phyloP scores from a whole-genome alignment of 2,329 filamentous ascomycete species.

The Exserohilum rostratum region DNA sequence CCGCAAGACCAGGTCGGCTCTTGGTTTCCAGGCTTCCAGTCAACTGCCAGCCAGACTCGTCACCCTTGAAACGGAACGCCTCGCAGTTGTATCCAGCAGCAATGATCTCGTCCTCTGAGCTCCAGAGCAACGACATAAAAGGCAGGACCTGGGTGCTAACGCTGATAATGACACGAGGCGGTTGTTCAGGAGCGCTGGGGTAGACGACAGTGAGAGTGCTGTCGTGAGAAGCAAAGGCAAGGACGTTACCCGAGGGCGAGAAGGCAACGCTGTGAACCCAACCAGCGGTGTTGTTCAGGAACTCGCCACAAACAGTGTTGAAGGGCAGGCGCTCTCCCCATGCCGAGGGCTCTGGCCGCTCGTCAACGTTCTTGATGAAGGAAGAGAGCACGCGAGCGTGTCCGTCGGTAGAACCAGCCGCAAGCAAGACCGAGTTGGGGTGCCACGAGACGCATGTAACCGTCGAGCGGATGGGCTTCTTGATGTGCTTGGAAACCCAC shows the following conservation, averaged over 20 bases:
- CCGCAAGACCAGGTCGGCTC: conserved; percentile 62
- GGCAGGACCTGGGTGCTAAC: conserved; percentile 89
- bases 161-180: conserved; percentile 86
- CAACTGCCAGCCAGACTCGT: conserved; percentile 80
- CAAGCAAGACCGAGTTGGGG: conserved; percentile 93
- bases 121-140: conserved; percentile 93
- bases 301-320: conserved; percentile 98
- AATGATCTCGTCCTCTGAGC: conserved; percentile 87
- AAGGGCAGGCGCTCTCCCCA: conserved; percentile 98
- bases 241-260: conserved; percentile 87
- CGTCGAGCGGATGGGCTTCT: conserved; percentile 97
- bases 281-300: conserved; percentile 90
- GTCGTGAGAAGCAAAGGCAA: conserved; percentile 94
- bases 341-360: conserved; percentile 79
- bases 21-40: conserved; percentile 81
- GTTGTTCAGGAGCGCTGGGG: conserved; percentile 86
- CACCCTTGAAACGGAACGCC: conserved; percentile 85
- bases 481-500: conserved; percentile 99
- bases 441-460: conserved; percentile 97
- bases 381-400: conserved; percentile 93
- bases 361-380: conserved; percentile 95
- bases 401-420: conserved; percentile 94
- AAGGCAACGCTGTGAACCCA: conserved; percentile 96
- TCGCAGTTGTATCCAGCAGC: conserved; percentile 90
- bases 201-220: conserved; percentile 97